Base-by-base conservation (phyloP, 306 rosid genomes). In the Trifolium dubium region DNA sequence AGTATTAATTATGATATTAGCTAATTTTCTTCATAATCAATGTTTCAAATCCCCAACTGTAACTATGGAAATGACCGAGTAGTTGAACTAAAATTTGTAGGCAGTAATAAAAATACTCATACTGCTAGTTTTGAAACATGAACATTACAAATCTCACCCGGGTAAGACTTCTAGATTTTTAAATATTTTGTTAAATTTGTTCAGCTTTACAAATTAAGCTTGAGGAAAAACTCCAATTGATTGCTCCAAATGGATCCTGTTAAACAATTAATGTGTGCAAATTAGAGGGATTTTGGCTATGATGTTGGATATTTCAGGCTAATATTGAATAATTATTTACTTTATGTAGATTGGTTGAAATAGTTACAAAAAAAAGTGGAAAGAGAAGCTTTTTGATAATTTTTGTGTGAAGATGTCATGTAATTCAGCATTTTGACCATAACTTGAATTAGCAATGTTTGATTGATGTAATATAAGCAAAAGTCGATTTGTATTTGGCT, bases 31-130 rank as follows among this genome's bases (percentile, higher is more conserved):
- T 46, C 49, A 10, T 41, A 55, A 10, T 70, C 46, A 30, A 58
- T 39, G 56, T 65, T 40, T 77, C 76, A 58, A 66, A 77, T 11
- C 39, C 60, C 44, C 14, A 29, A 29, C 6, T 39, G 50, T 15
- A 64, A 62, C 49, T 37, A 44, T 62, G 39, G 32, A 53, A 64
- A 63, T 39, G 2, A 35, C 35, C 1, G 34, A 78, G 69, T 65
- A 17, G 39, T 6, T 72, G 61, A 65, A 58, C 56, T 32, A 71
- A 63, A 61, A 28, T 23, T 15, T 53, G 58, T 54, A 58, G 70
- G 11, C 40, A 47, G 56, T 19, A 28, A 55, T 59, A 56, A 4
- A n/a, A 66, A 79, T 53, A 12, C 15, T 44, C 43, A 44, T 12
- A 4, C 50, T 4, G 50, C 6, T 44, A 12, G 2, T 44, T 44